phyloP scores from a whole-genome alignment of 2,329 filamentous ascomycete species.

The Penicillium brasilianum region DNA sequence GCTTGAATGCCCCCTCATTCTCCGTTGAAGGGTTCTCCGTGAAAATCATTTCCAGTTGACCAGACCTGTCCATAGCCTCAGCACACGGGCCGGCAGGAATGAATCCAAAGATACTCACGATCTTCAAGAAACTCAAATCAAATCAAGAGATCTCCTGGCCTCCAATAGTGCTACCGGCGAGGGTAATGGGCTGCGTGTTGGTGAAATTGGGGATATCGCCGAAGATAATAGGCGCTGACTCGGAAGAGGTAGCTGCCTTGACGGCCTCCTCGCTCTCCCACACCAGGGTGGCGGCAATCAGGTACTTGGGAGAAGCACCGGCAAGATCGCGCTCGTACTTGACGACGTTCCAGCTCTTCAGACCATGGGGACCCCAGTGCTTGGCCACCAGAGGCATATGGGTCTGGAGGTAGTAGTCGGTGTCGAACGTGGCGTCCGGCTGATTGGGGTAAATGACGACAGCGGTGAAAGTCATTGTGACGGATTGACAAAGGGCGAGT shows the following conservation, averaged over 20 bases:
- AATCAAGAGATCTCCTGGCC: neutral
- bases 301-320: constrained; percentile 24
- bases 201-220: constrained; percentile 33
- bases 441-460: constrained; percentile 31
- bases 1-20: neutral
- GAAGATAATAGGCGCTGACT: constrained; percentile 19
- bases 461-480: constrained; percentile 26
- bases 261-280: constrained; percentile 28
- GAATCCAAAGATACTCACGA: neutral
- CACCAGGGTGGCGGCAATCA: constrained; percentile 23
- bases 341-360: constrained; percentile 25
- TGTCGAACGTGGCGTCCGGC: constrained; percentile 26
- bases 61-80: neutral
- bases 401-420: constrained; percentile 29
- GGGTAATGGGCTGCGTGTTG: constrained; percentile 27
- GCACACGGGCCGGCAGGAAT: neutral
- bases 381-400: constrained; percentile 32
- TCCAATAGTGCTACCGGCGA: constrained; percentile 17
- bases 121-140: neutral
- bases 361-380: constrained; percentile 24
- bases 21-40: neutral
- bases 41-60: neutral
- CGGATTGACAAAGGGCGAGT: neutral
- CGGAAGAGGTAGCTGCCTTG: constrained; percentile 16
- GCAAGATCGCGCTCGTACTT: constrained; percentile 25